Evolutionary conservation across 1,284 basidiomycete species (phyloP).

Genomic region (Cystobasidium pallidum): DNA sequence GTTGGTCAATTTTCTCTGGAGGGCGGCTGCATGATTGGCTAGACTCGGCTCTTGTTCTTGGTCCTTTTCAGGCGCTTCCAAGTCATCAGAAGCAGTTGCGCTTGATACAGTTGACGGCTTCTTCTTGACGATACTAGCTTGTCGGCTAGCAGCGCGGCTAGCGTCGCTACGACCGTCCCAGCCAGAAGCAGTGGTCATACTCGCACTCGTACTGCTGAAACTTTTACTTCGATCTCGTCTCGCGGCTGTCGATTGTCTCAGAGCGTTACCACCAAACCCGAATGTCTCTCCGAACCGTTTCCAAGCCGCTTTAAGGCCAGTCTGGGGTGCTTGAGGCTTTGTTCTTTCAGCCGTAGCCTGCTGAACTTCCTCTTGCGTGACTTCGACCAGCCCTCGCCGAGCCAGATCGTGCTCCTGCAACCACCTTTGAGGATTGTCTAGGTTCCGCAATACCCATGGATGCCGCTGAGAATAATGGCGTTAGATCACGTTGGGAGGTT

Average conservation of each 20-base stretch:
- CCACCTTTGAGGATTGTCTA: slow-evolving; percentile 76
- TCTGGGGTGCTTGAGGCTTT: slow-evolving; percentile 6
- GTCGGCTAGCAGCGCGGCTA: slow-evolving; percentile 42
- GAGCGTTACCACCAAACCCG: slow-evolving; percentile 19
- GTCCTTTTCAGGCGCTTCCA: neutral
- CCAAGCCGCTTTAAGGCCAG: slow-evolving; percentile 30
- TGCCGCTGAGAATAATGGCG: slow-evolving; percentile 48
- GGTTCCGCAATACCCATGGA: slow-evolving; percentile 79
- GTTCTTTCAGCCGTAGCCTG: slow-evolving; percentile 61
- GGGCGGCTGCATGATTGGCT: slow-evolving; percentile 13
- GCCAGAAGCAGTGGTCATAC: slow-evolving; percentile 39
- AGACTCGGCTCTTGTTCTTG: slow-evolving; percentile 18
- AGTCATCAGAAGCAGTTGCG: slow-evolving; percentile 6
- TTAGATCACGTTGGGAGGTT: neutral
- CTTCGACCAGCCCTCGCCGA: slow-evolving; percentile 65
- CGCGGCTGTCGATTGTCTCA: slow-evolving; percentile 5
- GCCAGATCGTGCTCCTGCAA: slow-evolving; percentile 71
- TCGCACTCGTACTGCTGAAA: slow-evolving; percentile 44
- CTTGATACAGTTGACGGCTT: slow-evolving; percentile 28
- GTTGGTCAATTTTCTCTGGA: slow-evolving; percentile 22
- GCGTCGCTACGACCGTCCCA: slow-evolving; percentile 40
- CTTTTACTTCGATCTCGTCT: slow-evolving; percentile 35
- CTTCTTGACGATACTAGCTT: slow-evolving; percentile 44
- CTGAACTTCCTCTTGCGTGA: slow-evolving; percentile 79
- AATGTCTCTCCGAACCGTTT: slow-evolving; percentile 44